phyloP scores from a whole-genome alignment of 2,329 filamentous ascomycete species.

The Dothideomycetidae sp. region DNA sequence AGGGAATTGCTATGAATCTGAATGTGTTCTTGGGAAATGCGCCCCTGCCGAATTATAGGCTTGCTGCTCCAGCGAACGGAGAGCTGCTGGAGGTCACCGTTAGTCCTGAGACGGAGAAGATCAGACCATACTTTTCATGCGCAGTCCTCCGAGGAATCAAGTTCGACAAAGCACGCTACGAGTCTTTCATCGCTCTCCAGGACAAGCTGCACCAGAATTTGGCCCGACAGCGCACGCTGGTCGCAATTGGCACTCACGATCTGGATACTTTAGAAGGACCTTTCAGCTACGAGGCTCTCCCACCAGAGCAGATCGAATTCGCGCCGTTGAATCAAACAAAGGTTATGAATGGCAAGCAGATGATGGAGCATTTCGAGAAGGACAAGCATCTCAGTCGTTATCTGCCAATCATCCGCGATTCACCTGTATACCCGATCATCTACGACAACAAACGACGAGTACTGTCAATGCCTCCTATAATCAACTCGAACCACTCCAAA shows the following conservation, averaged over 20 bases:
- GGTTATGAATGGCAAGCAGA: slow-evolving; percentile 70
- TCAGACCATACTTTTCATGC: slow-evolving; percentile 78
- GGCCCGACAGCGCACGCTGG: slow-evolving; percentile 79
- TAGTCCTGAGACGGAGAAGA: slow-evolving; percentile 55
- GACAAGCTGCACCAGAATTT: slow-evolving; percentile 97
- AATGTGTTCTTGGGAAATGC: slow-evolving; percentile 80
- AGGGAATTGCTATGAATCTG: slow-evolving; percentile 88
- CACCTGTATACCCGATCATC: slow-evolving; percentile 88
- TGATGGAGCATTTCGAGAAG: slow-evolving; percentile 90
- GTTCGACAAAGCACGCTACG: slow-evolving; percentile 82
- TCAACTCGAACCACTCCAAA: slow-evolving; percentile 95
- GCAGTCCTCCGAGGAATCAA: slow-evolving; percentile 81
- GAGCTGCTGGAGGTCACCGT: slow-evolving; percentile 72
- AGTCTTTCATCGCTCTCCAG: slow-evolving; percentile 94
- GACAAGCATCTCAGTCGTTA: slow-evolving; percentile 85
- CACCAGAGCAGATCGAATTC: slow-evolving; percentile 88
- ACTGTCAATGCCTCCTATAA: slow-evolving; percentile 90
- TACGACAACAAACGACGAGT: slow-evolving; percentile 77
- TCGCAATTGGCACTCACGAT: slow-evolving; percentile 96
- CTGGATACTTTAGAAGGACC: slow-evolving; percentile 85
- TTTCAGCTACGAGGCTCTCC: slow-evolving; percentile 88
- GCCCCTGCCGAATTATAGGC: slow-evolving; percentile 62
- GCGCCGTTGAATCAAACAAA: slow-evolving; percentile 79
- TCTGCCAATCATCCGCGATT: slow-evolving; percentile 87
- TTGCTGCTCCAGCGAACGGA: slow-evolving; percentile 57